These are phyloP conservation scores for Porcisia hertigi DNA, from an alignment of 208 protist species.

Conservation along the genomic window DNA sequence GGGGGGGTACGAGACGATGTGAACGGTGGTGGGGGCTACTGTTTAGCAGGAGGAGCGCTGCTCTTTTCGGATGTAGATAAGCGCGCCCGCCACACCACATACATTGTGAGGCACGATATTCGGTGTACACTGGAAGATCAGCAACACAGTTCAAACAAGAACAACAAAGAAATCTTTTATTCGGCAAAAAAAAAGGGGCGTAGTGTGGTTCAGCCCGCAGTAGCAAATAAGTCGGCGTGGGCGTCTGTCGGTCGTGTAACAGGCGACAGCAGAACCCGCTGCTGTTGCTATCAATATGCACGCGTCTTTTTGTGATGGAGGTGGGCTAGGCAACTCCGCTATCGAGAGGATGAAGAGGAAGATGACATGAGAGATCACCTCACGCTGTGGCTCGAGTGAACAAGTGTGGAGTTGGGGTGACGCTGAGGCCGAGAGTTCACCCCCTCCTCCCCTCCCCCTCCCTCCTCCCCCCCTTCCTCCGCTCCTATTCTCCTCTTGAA, in stretches of 20 bases:
- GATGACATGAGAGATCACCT: background rate
- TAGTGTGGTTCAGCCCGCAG: too few relatives aligned
- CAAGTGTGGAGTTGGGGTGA: background rate
- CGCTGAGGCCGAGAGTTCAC: background rate
- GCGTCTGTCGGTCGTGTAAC: background rate
- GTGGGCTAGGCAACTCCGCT: background rate
- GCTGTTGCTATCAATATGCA: background rate
- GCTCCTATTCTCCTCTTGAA: background rate
- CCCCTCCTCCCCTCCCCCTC: too few relatives aligned
- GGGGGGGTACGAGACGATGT: background rate
- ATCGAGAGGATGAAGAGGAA: too few relatives aligned
- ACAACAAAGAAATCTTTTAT: background rate
- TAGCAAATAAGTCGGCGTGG: background rate
- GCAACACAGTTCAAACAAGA: background rate
- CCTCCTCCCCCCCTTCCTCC: constrained; percentile 1
- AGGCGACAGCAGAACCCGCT: background rate
- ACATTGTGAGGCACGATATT: too few relatives aligned
- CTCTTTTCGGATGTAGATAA: constrained; percentile 3
- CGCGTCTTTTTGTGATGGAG: too few relatives aligned
- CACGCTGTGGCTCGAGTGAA: background rate
- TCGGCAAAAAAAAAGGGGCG: background rate
- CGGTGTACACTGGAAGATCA: background rate
- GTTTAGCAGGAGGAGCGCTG: background rate
- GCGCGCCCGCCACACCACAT: background rate
- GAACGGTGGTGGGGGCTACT: too few relatives aligned